Conservation (phyloP, 108 stramenopile genomes). For the Nitzschia sp. region DNA sequence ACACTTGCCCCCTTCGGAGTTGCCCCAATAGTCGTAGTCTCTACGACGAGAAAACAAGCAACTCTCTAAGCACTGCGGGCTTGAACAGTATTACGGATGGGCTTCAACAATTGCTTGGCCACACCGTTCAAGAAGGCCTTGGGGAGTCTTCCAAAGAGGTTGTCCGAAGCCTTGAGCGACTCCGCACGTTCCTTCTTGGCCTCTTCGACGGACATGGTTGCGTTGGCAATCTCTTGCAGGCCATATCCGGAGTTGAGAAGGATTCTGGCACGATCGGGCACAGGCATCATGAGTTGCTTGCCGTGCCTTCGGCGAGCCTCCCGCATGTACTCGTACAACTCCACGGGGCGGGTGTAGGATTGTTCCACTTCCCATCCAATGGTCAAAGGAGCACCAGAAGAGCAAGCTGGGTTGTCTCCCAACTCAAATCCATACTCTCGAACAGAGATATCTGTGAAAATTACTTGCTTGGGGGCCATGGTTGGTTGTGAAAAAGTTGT, state of each 20-base stretch:
- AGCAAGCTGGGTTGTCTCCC: conserved; percentile 34
- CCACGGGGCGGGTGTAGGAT: conserved; percentile 14
- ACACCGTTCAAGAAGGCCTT: background rate
- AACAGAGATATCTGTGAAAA: conserved; percentile 16
- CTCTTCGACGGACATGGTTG: conserved; percentile 10
- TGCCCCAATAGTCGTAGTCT: no score
- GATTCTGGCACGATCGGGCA: conserved; percentile 20
- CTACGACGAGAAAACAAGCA: background rate
- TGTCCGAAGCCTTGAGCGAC: conserved; percentile 3
- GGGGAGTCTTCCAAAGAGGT: background rate
- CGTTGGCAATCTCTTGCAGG: conserved; percentile 11
- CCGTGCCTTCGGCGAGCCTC: background rate
- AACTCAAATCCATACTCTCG: conserved; percentile 20
- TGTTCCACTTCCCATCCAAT: conserved; percentile 21
- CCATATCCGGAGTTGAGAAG: conserved; percentile 20
- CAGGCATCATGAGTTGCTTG: conserved; percentile 16
- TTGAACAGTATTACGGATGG: background rate
- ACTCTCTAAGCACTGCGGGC: background rate
- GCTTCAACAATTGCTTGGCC: conserved; percentile 2
- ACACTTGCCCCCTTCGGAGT: no score
- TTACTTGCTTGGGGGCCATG: conserved; percentile 16
- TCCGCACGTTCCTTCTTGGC: conserved; percentile 19
- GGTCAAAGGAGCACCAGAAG: conserved; percentile 28
- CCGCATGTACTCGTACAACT: conserved; percentile 23
- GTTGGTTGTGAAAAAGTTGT: background rate